These are phyloP conservation scores for Fusarium multiceps DNA, from an alignment of 2,329 filamentous ascomycete species.

Conservation along the genomic window DNA sequence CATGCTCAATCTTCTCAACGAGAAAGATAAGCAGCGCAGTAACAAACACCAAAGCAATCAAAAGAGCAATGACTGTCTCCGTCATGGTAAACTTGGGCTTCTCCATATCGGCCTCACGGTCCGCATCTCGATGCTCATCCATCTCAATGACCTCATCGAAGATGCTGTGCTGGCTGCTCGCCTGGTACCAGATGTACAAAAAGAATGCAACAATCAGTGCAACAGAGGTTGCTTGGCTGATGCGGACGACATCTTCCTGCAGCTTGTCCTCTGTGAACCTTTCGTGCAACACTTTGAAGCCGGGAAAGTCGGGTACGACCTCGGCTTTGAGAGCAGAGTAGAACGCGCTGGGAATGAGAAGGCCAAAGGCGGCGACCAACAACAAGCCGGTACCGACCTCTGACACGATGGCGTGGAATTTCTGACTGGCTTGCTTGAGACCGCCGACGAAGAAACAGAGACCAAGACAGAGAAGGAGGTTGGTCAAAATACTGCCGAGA, in stretches of 20 bases:
- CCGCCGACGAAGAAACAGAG: slow-evolving; percentile 76
- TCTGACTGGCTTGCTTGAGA: slow-evolving; percentile 66
- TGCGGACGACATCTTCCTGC: slow-evolving; percentile 61
- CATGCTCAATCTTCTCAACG: slow-evolving; percentile 72
- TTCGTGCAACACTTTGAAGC: slow-evolving; percentile 41
- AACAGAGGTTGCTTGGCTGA: slow-evolving; percentile 71
- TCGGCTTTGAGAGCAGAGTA: slow-evolving; percentile 52
- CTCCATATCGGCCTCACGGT: slow-evolving; percentile 65
- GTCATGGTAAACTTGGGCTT: slow-evolving; percentile 74
- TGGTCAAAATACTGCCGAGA: slow-evolving; percentile 75
- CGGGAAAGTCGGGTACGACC: slow-evolving; percentile 36
- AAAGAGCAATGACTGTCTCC: slow-evolving; percentile 70
- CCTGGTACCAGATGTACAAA: slow-evolving; percentile 69
- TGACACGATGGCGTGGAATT: slow-evolving; percentile 73
- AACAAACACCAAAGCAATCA: slow-evolving; percentile 67
- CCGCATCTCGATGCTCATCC: slow-evolving; percentile 65
- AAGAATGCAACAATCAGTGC: slow-evolving; percentile 70
- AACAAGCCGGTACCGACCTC: slow-evolving; percentile 75
- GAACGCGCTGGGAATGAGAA: slow-evolving; percentile 52
- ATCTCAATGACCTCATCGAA: slow-evolving; percentile 66
- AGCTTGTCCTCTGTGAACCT: slow-evolving; percentile 53
- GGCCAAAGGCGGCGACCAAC: slow-evolving; percentile 64
- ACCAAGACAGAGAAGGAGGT: slow-evolving; percentile 73
- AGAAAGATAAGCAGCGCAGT: slow-evolving; percentile 74
- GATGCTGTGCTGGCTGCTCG: slow-evolving; percentile 72